Evolutionary conservation across 352 stramenopile species (phyloP).

Genomic region (Phytophthora syringae): DNA sequence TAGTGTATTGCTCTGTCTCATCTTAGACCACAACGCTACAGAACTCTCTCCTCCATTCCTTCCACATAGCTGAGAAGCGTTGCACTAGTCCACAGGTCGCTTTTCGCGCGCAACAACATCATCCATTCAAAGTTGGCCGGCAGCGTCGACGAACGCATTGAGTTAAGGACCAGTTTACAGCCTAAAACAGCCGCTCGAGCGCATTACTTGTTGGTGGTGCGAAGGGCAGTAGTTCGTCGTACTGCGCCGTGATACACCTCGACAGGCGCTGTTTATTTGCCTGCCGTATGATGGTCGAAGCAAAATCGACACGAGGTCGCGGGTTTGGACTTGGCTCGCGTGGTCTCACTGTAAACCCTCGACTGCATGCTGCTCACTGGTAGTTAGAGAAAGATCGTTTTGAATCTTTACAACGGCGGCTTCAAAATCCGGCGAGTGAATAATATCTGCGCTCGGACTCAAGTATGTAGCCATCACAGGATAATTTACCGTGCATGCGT

Average conservation of each 20-base stretch:
- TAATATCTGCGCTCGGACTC: not conserved
- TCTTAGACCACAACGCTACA: not conserved
- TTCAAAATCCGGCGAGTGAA: not conserved
- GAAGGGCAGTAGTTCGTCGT: not conserved
- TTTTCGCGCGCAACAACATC: conserved; percentile 2
- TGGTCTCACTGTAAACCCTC: conserved; percentile 2
- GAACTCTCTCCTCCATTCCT: not conserved
- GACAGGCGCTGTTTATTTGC: not conserved
- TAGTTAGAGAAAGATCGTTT: not conserved
- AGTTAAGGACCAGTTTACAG: not conserved
- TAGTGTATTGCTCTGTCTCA: not conserved
- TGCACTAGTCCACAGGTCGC: not conserved
- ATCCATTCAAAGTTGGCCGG: not conserved
- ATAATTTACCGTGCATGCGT: not conserved
- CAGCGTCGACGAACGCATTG: not conserved
- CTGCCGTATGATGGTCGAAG: not conserved
- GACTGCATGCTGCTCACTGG: not conserved
- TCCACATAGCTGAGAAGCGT: not conserved
- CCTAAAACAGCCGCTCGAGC: conserved; percentile 5
- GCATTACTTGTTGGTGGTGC: conserved; percentile 8
- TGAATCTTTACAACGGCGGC: conserved; percentile 4
- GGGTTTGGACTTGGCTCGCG: not conserved
- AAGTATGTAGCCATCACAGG: not conserved
- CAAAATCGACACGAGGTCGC: conserved; percentile 2
- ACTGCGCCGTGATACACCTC: not conserved